phyloP scores from a whole-genome alignment of 306 rosid species.

The Fragaria nilgerrensis region DNA sequence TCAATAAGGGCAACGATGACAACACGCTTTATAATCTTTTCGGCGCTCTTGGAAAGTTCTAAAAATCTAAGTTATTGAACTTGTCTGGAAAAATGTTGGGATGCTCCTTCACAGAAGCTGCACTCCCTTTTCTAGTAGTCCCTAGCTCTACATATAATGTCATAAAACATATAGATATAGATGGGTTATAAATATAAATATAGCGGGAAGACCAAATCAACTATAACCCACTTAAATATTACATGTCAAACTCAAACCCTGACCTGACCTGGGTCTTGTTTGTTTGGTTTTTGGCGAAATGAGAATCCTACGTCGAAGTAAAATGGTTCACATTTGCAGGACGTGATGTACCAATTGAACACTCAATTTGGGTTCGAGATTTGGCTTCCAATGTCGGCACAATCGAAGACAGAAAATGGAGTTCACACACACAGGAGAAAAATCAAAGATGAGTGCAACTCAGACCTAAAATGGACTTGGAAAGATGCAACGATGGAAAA shows the following conservation, averaged over 20 bases:
- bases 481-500: not conserved
- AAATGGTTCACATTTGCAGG: conserved; percentile 10
- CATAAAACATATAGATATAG: not conserved
- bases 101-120: conserved; percentile 22
- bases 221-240: not conserved
- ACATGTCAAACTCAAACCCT: conserved; percentile 1
- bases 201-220: conserved; percentile 29
- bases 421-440: not conserved
- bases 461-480: not conserved
- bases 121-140: not conserved
- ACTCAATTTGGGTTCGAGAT: not conserved
- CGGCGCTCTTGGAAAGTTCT: conserved; percentile 14
- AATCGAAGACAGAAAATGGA: not conserved
- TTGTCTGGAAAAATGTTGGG: not conserved
- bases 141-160: not conserved
- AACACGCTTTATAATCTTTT: conserved; percentile 5
- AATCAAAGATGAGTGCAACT: not conserved
- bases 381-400: conserved; percentile 6
- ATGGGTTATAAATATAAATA: not conserved
- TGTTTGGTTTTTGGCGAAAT: not conserved
- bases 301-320: not conserved
- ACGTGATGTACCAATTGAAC: not conserved
- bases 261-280: not conserved
- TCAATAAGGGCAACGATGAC: conserved; percentile 26
- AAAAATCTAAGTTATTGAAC: conserved; percentile 5